A percentile compares a stretch with the other conserved stretches of the same genome.
phyloP scores from a whole-genome alignment of 352 stramenopile species.

The Phytophthora cryptogea region DNA sequence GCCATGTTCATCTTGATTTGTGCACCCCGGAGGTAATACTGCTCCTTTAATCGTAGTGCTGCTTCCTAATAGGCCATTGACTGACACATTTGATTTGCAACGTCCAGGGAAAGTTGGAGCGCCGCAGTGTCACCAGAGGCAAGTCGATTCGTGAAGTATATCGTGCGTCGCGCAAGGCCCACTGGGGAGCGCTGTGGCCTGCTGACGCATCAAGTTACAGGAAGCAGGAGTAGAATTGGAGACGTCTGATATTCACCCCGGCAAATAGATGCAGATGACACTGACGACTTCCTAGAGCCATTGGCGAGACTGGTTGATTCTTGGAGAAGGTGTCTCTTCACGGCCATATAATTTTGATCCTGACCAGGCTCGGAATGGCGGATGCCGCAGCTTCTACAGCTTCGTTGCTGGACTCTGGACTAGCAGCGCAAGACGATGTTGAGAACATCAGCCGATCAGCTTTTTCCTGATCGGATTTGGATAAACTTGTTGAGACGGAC shows the following conservation, averaged over 20 bases:
- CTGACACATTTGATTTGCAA: conserved; percentile 16
- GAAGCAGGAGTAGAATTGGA: conserved; percentile 40
- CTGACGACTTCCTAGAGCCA: not conserved
- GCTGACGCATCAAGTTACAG: conserved; percentile 68
- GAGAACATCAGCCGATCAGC: conserved; percentile 3
- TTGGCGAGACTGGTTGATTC: too few relatives aligned
- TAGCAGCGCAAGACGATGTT: not conserved
- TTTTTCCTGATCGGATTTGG: conserved; percentile 8
- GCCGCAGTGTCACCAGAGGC: conserved; percentile 74
- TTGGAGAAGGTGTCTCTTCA: not conserved
- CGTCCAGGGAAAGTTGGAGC: conserved; percentile 71
- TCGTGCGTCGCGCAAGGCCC: conserved; percentile 78
- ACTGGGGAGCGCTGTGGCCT: conserved; percentile 82
- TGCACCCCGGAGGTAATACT: conserved; percentile 69
- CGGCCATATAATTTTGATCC: not conserved
- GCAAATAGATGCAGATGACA: conserved; percentile 28
- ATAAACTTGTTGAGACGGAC: not conserved
- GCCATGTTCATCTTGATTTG: conserved; percentile 82
- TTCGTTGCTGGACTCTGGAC: not conserved
- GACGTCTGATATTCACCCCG: not conserved
- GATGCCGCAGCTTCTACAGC: not conserved
- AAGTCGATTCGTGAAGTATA: conserved; percentile 82
- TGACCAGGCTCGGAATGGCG: not conserved
- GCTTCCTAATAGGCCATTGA: not conserved
- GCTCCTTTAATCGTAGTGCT: not conserved